Evolutionary conservation across 192 early-diverging fungal species (phyloP), one percentile per base, ranked within the genome.

Genomic region (Powellomyces hirtus): DNA sequence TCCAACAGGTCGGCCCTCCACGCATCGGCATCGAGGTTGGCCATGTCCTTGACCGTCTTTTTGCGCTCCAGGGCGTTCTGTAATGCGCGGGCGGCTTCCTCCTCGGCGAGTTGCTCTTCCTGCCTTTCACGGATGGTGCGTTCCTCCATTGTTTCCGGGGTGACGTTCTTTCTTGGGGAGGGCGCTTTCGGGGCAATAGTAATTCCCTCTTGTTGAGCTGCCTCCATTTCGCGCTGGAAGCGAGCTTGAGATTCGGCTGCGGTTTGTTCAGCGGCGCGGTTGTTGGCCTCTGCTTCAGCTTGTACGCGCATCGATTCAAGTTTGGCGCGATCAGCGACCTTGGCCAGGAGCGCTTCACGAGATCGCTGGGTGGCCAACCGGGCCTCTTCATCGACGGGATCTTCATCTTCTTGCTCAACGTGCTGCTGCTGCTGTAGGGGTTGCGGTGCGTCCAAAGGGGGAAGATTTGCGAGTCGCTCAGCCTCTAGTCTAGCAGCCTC

Each of bases 191-290:
- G 33, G 37, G 1, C 1, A n/a, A n/a, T 60, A 16, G 31, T 18
- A 16, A n/a, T 60, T 60, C 37, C 26, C 46, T 69, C 67, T 56
- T 35, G 61, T n/a, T n/a, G n/a, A 11, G 70, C 70, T 29, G 20
- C 44, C 5, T 64, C 70, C 60, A 64, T 64, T 38, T 64, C 70
- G 34, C 60, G 70, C 53, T 61, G 42, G 24, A 40, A 52, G 45
- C 62, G 70, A 11, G 16, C 33, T 42, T 68, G 53, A 38, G 38
- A 38, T 44, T 69, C 44, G 4, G 33, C 38, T 30, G 59, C 67
- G 34, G 58, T 29, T 16, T 49, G 46, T 16, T 5, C 46, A 49
- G 46, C 46, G 2, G 46, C 46, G 14, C n/a, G n/a, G 16, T 49
- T 49, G 3, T 24, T 18, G 5, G 46, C 46, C 14, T 49, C 46